Evolutionary conservation across 1,284 basidiomycete species (phyloP).

Genomic region (Ustilago bromivora): DNA sequence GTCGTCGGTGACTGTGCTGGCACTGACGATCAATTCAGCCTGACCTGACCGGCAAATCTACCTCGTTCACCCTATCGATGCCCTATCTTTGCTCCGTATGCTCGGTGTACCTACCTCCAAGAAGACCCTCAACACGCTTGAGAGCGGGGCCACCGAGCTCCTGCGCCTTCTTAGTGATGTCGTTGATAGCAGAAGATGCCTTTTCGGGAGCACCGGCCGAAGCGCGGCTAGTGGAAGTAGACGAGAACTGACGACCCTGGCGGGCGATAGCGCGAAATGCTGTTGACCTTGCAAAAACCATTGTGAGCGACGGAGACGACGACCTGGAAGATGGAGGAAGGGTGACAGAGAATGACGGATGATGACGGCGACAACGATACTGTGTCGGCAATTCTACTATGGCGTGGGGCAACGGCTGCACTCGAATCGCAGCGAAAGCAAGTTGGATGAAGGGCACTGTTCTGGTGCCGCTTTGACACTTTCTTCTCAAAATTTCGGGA

Average conservation of each 20-base stretch:
- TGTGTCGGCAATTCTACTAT: not conserved
- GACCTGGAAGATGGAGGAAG: not conserved
- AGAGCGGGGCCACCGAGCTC: constrained; percentile 58
- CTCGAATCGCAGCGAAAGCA: not conserved
- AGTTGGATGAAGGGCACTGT: not conserved
- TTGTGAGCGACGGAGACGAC: constrained; percentile 6
- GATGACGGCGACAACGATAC: constrained; percentile 3
- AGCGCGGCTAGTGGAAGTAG: constrained; percentile 17
- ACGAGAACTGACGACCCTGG: constrained; percentile 33
- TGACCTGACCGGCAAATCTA: not conserved
- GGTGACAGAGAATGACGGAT: not conserved
- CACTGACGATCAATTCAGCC: not conserved
- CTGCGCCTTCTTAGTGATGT: constrained; percentile 56
- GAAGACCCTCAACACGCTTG: constrained; percentile 54
- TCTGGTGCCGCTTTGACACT: constrained; percentile 10
- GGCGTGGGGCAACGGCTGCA: constrained; percentile 4
- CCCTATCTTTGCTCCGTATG: too few species aligned
- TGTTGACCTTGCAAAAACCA: constrained; percentile 41
- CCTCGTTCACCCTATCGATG: not conserved
- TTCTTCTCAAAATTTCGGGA: constrained; percentile 35
- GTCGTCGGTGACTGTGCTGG: too few species aligned
- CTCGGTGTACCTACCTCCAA: constrained; percentile 55
- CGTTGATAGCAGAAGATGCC: constrained; percentile 38
- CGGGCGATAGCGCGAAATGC: constrained; percentile 30
- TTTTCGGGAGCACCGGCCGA: constrained; percentile 32